Evolutionary conservation across 331 rosid genomes (phyloP).

Genomic region (Pyrus hybrid): DNA sequence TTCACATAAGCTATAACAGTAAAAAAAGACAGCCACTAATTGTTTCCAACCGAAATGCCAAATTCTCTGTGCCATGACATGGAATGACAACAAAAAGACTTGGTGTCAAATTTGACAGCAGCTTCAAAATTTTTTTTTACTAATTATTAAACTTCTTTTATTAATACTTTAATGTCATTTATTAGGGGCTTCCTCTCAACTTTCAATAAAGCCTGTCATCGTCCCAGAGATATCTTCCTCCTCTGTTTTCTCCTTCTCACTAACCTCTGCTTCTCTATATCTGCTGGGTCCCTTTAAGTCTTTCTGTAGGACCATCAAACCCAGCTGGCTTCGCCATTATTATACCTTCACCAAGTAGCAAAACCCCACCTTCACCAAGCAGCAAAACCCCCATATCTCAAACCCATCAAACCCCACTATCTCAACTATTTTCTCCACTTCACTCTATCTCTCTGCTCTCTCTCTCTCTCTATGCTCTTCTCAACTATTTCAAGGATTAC

Average conservation of each 20-base stretch:
- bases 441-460: too few species aligned
- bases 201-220: neutral
- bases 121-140: too few species aligned
- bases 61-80: too few species aligned
- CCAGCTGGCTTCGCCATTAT: slow-evolving; percentile 15
- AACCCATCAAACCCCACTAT: neutral
- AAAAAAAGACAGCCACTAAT: too few species aligned
- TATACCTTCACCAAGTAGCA: slow-evolving; percentile 17
- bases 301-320: slow-evolving; percentile 18
- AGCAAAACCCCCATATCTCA: neutral
- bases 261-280: neutral
- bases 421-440: neutral
- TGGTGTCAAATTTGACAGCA: too few species aligned
- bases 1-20: too few species aligned
- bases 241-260: neutral
- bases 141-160: too few species aligned
- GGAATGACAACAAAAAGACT: too few species aligned
- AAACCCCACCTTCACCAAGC: slow-evolving; percentile 15
- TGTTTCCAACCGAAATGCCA: too few species aligned
- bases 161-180: too few species aligned
- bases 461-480: neutral
- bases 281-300: slow-evolving; percentile 28
- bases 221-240: neutral
- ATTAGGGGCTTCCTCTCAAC: neutral
- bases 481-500: neutral